phyloP scores from a whole-genome alignment of 2,329 filamentous ascomycete species.

The Tolypocladium ovalisporum region DNA sequence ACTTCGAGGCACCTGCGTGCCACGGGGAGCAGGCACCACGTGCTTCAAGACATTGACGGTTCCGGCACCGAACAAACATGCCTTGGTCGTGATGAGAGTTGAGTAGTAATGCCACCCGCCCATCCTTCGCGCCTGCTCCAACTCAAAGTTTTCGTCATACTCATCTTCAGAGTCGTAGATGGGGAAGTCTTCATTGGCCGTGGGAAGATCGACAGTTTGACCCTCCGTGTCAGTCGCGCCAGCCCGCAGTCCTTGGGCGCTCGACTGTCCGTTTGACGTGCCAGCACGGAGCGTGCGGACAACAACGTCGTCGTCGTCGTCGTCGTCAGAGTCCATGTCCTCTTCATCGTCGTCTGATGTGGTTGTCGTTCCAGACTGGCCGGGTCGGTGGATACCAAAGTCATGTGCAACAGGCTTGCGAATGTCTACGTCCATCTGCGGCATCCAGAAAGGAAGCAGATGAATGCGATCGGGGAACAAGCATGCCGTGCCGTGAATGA shows the following conservation, averaged over 20 bases:
- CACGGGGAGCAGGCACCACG: conserved; percentile 44
- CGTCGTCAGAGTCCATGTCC: conserved; percentile 57
- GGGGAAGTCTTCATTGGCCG: conserved; percentile 60
- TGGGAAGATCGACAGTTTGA: conserved; percentile 55
- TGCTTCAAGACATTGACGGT: conserved; percentile 33
- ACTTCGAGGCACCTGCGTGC: conserved; percentile 46
- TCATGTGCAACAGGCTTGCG: conserved; percentile 80
- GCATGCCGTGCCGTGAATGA: conserved; percentile 87
- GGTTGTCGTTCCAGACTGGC: conserved; percentile 63
- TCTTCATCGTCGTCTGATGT: conserved; percentile 70
- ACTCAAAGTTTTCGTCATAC: conserved; percentile 59
- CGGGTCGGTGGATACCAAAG: conserved; percentile 80
- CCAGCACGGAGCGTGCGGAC: conserved; percentile 2
- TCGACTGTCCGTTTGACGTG: conserved; percentile 22
- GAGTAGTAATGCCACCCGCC: conserved; percentile 69
- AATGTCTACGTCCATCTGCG: conserved; percentile 97
- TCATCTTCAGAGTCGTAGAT: conserved; percentile 83
- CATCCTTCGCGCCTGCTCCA: conserved; percentile 66
- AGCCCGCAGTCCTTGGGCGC: conserved; percentile 29
- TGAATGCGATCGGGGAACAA: conserved; percentile 82
- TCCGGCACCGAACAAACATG: conserved; percentile 28
- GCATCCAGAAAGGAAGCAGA: conserved; percentile 91
- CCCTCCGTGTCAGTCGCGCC: conserved; percentile 64
- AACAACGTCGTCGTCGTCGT: conserved; percentile 52
- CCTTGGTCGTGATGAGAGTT: conserved; percentile 41